phyloP scores from a whole-genome alignment of 1,139 yeast genomes.

The Nakaseomyces nivariensis region DNA sequence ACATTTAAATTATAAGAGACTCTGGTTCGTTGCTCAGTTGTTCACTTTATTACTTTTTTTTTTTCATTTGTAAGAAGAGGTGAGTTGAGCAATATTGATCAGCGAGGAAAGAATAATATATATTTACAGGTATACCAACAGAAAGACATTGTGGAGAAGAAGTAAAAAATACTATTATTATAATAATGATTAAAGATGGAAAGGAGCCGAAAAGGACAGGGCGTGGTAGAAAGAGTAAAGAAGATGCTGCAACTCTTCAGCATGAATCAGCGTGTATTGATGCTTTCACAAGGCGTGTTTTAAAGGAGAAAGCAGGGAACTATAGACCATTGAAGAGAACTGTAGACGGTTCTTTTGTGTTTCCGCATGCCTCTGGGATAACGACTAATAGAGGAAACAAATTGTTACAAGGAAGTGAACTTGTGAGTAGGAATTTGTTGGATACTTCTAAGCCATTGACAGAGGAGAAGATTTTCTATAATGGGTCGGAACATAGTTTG shows the following conservation, averaged over 20 bases:
- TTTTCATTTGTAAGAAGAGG: too few relatives aligned
- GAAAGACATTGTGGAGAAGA: too few relatives aligned
- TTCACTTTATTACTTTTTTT: too few relatives aligned
- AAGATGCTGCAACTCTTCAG: neutral
- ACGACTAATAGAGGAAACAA: constrained; percentile 53
- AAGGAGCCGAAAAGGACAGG: neutral
- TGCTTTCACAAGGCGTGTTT: constrained; percentile 22
- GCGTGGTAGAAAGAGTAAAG: constrained; percentile 1
- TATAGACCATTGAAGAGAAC: constrained; percentile 24
- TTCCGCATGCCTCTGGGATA: constrained; percentile 26
- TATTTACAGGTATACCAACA: too few relatives aligned
- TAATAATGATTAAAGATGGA: neutral
- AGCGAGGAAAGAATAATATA: too few relatives aligned
- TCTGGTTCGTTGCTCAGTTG: too few relatives aligned
- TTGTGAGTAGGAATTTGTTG: constrained; percentile 29
- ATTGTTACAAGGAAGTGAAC: constrained; percentile 39
- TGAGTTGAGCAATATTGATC: too few relatives aligned
- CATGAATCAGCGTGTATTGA: constrained; percentile 8
- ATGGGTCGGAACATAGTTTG: constrained; percentile 29
- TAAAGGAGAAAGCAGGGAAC: constrained; percentile 28
- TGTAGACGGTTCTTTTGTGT: constrained; percentile 19
- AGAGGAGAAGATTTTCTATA: constrained; percentile 30
- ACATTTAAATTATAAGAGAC: too few relatives aligned
- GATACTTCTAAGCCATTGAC: constrained; percentile 31
- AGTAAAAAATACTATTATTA: too few relatives aligned